Evolutionary conservation across 768 basidiomycete genomes (phyloP).

Genomic region (Amanita molliuscula): DNA sequence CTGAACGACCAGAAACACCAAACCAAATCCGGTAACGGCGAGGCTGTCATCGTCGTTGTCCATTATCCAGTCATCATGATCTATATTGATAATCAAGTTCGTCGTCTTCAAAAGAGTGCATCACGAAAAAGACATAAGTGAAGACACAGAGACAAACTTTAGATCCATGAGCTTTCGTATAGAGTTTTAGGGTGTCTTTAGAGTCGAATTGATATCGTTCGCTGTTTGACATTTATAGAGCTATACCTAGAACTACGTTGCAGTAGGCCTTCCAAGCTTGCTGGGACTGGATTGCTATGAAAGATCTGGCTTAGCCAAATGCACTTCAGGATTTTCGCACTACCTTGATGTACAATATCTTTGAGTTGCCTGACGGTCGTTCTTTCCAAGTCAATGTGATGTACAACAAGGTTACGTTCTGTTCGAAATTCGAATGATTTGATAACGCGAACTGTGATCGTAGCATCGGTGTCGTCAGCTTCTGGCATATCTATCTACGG

Average conservation of each 20-base stretch:
- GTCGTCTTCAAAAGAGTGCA: slow-evolving; percentile 51
- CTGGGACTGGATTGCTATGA: slow-evolving; percentile 57
- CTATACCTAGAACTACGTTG: slow-evolving; percentile 55
- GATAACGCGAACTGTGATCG: slow-evolving; percentile 85
- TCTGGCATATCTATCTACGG: too few species aligned
- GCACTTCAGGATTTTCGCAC: not conserved
- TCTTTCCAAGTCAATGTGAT: slow-evolving; percentile 65
- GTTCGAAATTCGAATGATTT: slow-evolving; percentile 94
- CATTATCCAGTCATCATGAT: slow-evolving; percentile 90
- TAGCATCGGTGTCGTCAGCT: slow-evolving; percentile 44
- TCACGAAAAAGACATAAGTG: not conserved
- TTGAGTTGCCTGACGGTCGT: slow-evolving; percentile 79
- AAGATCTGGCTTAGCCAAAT: not conserved
- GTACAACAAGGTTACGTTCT: slow-evolving; percentile 78
- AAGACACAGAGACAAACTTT: slow-evolving; percentile 45
- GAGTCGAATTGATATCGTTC: not conserved
- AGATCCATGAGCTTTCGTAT: slow-evolving; percentile 88
- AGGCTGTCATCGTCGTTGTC: slow-evolving; percentile 55
- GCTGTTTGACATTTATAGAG: not conserved
- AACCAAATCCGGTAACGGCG: slow-evolving; percentile 70
- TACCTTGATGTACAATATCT: slow-evolving; percentile 59
- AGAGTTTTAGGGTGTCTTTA: slow-evolving; percentile 87
- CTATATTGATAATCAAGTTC: slow-evolving; percentile 96
- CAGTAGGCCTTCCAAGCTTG: slow-evolving; percentile 87
- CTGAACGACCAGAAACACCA: slow-evolving; percentile 14